Percentiles rank a stretch among this genome's conserved stretches.
phyloP scores from a whole-genome alignment of 2,329 filamentous ascomycete genomes.

The Hirsutella thompsonii region DNA sequence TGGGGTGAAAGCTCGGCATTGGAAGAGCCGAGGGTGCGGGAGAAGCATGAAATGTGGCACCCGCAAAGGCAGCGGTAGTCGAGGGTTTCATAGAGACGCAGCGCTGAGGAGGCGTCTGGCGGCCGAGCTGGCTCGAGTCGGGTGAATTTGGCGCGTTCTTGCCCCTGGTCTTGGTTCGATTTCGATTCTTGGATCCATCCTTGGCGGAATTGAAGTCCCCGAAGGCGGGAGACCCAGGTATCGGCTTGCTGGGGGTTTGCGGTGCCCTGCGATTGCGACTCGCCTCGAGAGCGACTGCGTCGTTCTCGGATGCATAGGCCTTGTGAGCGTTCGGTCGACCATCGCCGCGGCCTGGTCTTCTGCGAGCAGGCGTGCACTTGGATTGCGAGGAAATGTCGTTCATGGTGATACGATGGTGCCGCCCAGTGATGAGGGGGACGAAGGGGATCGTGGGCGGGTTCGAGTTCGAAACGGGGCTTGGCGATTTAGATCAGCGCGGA shows the following conservation, averaged over 20 bases:
- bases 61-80: slow-evolving; percentile 60
- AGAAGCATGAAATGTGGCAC: slow-evolving; percentile 88
- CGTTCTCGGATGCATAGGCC: slow-evolving; percentile 48
- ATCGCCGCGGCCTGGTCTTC: slow-evolving; percentile 26
- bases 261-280: slow-evolving; percentile 20
- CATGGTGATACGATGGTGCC: slow-evolving; percentile 12
- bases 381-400: slow-evolving; percentile 18
- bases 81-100: slow-evolving; percentile 30
- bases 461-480: background rate
- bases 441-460: background rate
- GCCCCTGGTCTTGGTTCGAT: slow-evolving; percentile 18
- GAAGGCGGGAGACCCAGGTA: slow-evolving; percentile 21
- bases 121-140: slow-evolving; percentile 23
- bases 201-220: slow-evolving; percentile 11
- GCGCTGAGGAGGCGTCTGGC: slow-evolving; percentile 29
- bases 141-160: slow-evolving; percentile 25
- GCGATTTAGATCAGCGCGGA: no score
- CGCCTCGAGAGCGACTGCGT: slow-evolving; percentile 21
- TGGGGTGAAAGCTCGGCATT: slow-evolving; percentile 75
- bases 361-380: slow-evolving; percentile 22
- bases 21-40: slow-evolving; percentile 83
- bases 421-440: background rate
- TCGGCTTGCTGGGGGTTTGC: slow-evolving; percentile 34
- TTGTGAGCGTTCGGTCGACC: slow-evolving; percentile 31
- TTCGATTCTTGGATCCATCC: slow-evolving; percentile 15